Percentiles rank a stretch among this genome's conserved stretches.
Evolutionary conservation across 345 rosid genomes (phyloP).

Genomic region (Hibiscus syriacus): DNA sequence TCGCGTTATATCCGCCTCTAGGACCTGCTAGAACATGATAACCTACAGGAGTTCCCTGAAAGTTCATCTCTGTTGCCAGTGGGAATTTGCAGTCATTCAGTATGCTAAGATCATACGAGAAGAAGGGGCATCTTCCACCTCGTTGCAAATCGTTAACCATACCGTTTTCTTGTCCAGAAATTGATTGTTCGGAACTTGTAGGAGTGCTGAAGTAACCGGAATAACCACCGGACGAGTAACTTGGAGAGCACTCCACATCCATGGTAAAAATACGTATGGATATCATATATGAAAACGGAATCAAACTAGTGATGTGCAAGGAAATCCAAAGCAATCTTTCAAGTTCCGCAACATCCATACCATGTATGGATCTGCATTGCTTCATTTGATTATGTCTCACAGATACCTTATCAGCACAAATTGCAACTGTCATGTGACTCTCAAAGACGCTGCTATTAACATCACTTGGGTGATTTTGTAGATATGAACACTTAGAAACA

Average conservation of each 20-base stretch:
- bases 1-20: slow-evolving; percentile 32
- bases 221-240: slow-evolving; percentile 67
- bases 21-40: slow-evolving; percentile 51
- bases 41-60: slow-evolving; percentile 41
- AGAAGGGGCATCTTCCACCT: slow-evolving; percentile 40
- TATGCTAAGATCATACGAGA: slow-evolving; percentile 39
- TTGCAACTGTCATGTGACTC: not conserved
- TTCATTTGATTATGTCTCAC: not conserved
- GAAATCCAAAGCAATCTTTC: too few species aligned
- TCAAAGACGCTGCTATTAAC: not conserved
- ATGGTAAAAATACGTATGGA: too few species aligned
- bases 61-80: slow-evolving; percentile 37
- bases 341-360: too few species aligned
- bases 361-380: not conserved
- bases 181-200: slow-evolving; percentile 53
- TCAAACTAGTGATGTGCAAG: too few species aligned
- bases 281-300: too few species aligned
- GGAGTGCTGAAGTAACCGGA: slow-evolving; percentile 55
- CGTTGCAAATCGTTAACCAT: slow-evolving; percentile 51
- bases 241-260: slow-evolving; percentile 66
- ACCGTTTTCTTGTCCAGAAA: slow-evolving; percentile 54
- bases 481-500: not conserved
- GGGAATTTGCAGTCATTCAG: slow-evolving; percentile 42
- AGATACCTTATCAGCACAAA: not conserved
- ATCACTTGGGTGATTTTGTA: not conserved